Conservation (phyloP, 2,329 filamentous ascomycete genomes). For the Aurifilum marmelostoma region DNA sequence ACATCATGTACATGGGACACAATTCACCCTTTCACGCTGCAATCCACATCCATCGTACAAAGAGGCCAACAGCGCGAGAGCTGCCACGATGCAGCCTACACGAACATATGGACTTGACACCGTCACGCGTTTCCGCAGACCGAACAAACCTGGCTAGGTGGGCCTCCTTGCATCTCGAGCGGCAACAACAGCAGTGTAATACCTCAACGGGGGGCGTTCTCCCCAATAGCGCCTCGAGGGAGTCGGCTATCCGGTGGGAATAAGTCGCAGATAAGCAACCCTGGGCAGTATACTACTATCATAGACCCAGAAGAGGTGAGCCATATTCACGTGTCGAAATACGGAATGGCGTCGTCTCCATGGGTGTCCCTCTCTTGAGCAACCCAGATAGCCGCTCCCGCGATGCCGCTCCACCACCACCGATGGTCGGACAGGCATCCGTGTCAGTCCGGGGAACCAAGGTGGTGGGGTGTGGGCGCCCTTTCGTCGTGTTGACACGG, state of each 20-base stretch:
- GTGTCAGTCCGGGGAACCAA: conserved; percentile 6
- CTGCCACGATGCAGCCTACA: neutral
- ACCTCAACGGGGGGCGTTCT: neutral
- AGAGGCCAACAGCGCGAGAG: neutral
- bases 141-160: neutral
- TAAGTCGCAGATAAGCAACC: conserved; percentile 12
- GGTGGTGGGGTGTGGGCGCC: neutral
- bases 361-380: neutral
- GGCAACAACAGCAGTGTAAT: too few species aligned
- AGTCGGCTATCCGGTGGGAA: conserved; percentile 7
- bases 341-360: neutral
- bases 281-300: neutral
- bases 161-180: too few species aligned
- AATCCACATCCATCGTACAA: too few species aligned
- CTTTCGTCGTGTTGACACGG: conserved; percentile 7
- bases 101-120: too few species aligned
- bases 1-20: neutral
- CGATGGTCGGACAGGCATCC: conserved; percentile 23
- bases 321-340: neutral
- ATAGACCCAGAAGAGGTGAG: neutral
- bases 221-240: neutral
- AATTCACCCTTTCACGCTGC: too few species aligned
- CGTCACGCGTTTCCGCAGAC: too few species aligned
- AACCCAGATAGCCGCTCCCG: conserved; percentile 13
- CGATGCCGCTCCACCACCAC: conserved; percentile 6